A percentile compares a stretch with the other conserved stretches of the same genome.
Conservation (phyloP, 2,329 filamentous ascomycete species). For the Saccharata proteae region DNA sequence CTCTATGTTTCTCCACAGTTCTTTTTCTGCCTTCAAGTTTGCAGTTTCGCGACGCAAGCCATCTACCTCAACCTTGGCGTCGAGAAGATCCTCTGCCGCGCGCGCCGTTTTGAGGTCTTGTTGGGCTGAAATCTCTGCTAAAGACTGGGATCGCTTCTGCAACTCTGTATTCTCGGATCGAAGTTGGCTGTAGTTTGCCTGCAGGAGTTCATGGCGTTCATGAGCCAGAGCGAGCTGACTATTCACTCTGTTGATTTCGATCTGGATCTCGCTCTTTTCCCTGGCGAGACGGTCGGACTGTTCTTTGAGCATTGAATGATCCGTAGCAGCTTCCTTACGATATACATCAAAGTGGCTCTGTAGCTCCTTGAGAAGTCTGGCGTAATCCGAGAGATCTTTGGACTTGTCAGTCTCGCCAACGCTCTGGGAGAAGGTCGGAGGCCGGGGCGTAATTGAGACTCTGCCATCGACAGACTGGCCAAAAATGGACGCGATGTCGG, state of each 20-base stretch:
- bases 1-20: conserved; percentile 88
- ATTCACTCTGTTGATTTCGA: conserved; percentile 64
- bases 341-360: conserved; percentile 85
- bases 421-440: conserved; percentile 26
- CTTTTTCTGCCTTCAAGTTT: conserved; percentile 90
- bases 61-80: conserved; percentile 68
- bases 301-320: conserved; percentile 69
- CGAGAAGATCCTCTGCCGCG: conserved; percentile 83
- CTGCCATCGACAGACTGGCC: conserved; percentile 56
- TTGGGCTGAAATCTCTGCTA: conserved; percentile 75
- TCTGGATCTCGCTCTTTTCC: conserved; percentile 72
- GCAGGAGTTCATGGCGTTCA: conserved; percentile 79
- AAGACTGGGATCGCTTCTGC: conserved; percentile 63
- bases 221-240: conserved; percentile 73
- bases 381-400: conserved; percentile 55
- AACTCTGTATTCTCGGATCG: conserved; percentile 78
- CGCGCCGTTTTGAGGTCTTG: conserved; percentile 86
- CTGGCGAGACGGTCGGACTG: conserved; percentile 71
- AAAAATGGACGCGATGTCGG: conserved; percentile 55
- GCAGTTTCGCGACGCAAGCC: conserved; percentile 82
- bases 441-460: conserved; percentile 33
- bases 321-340: conserved; percentile 70
- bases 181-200: conserved; percentile 72
- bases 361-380: conserved; percentile 70
- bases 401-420: conserved; percentile 30